Evolutionary conservation across 192 early-diverging fungal species (phyloP), one percentile per base, ranked within the genome.

Genomic region (Backusella liffmaniae): DNA sequence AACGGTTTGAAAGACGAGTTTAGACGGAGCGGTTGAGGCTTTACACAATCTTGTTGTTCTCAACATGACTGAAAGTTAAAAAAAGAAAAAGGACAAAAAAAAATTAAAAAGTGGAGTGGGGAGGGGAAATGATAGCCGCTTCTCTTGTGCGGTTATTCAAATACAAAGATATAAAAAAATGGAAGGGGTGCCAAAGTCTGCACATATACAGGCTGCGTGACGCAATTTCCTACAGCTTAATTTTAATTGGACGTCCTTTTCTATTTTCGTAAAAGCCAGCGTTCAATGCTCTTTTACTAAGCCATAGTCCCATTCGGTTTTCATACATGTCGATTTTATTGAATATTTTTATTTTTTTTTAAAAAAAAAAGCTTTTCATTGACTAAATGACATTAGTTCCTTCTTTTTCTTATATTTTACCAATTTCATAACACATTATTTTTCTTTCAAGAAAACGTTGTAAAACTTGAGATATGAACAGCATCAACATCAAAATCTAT

Each of bases 31-130:
- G 9, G 56, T 62, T 10, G 56, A 62, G 56, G 23, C 12, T 29
- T 62, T 62, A 29, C 26, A 62, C 56, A 59, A 59, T 59, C 53
- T 59, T 59, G 53, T 59, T 59, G 53, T 59, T 59, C 53, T 59
- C 53, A 59, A 59, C 53, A 59, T 59, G 53, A 59, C 9, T 21
- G 23, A 59, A 59, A 26, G 21, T 12, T 59, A 59, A 26, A 23
- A 26, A 59, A 10, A 26, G 7, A 59, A 59, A 23, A 59, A 59
- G 15, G 30, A 32, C 30, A 32, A 44, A 26, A 59, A 29, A 10
- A 26, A 59, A 26, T 10, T 26, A 59, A 59, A 0, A 59, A 59
- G 9, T 26, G 53, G 53, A 26, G 53, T 59, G 53, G 53, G 53
- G 53, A 59, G 10, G 53, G 23, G 53, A 23, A 21, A 26, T 26